A percentile compares a stretch with the other conserved stretches of the same genome.
Conservation (phyloP, 345 rosid species). For the Gossypium bickii region DNA sequence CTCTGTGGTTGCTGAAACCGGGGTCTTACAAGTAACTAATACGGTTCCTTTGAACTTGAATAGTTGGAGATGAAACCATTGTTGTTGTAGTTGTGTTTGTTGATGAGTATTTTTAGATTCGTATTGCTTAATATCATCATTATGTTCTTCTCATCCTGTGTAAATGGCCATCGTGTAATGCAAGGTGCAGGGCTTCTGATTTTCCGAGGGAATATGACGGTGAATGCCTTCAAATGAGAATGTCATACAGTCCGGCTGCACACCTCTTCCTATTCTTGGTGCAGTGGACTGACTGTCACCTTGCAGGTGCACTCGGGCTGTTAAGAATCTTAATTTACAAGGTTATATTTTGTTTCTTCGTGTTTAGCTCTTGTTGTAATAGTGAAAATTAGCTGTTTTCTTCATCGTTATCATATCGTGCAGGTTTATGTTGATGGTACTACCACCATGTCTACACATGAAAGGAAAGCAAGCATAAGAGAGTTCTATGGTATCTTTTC, state of each 20-base stretch:
- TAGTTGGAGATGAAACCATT: background rate
- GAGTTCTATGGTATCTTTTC: conserved; percentile 58
- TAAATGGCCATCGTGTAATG: conserved; percentile 6
- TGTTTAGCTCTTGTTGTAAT: background rate
- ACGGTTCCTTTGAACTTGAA: background rate
- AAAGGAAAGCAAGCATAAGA: conserved; percentile 54
- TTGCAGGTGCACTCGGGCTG: conserved; percentile 64
- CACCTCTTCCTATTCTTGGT: conserved; percentile 60
- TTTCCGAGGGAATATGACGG: conserved; percentile 59
- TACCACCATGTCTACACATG: conserved; percentile 58
- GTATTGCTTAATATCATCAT: background rate
- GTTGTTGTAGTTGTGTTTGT: background rate
- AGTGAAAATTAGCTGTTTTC: background rate
- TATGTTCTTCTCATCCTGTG: conserved; percentile 1
- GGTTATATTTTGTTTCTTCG: conserved; percentile 25
- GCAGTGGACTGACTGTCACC: conserved; percentile 68
- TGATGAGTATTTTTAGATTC: background rate
- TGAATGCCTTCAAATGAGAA: conserved; percentile 69
- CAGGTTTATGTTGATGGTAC: conserved; percentile 75
- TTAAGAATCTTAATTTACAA: conserved; percentile 60
- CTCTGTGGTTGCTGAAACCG: background rate
- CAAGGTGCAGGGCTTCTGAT: conserved; percentile 54
- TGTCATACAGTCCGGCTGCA: conserved; percentile 74
- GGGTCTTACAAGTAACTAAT: background rate
- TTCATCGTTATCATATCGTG: background rate